These are phyloP conservation scores for Beauveria australis DNA, from an alignment of 2,329 filamentous ascomycete genomes.

Conservation along the genomic window DNA sequence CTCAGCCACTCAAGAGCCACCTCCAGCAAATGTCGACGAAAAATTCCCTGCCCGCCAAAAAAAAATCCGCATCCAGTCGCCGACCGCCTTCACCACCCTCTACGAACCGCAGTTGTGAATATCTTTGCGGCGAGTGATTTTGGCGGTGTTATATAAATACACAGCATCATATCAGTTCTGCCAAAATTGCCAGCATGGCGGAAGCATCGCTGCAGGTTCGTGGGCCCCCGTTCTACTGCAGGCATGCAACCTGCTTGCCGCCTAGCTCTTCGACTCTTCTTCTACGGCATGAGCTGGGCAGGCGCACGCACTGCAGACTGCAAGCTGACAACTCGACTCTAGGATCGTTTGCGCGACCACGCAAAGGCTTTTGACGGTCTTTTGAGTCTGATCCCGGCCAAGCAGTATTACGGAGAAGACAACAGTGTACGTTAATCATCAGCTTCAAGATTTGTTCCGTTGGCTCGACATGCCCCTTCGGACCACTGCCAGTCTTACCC, in stretches of 20 bases:
- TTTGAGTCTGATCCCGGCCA: constrained; percentile 79
- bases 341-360: constrained; percentile 51
- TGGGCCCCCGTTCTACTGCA: constrained; percentile 18
- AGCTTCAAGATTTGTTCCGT: background rate
- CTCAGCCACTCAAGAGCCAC: constrained; percentile 11
- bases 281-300: background rate
- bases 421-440: constrained; percentile 56
- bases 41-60: constrained; percentile 12
- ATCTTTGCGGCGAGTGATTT: background rate
- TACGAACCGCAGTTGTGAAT: constrained; percentile 3
- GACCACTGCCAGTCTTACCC: constrained; percentile 2
- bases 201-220: constrained; percentile 40
- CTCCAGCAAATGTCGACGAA: constrained; percentile 4
- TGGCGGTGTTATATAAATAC: background rate
- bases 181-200: constrained; percentile 26
- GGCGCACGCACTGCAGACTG: background rate
- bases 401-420: constrained; percentile 84
- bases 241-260: background rate
- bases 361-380: constrained; percentile 78
- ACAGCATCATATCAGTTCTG: background rate
- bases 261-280: background rate
- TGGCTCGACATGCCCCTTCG: constrained; percentile 4
- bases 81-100: constrained; percentile 13
- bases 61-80: constrained; percentile 13
- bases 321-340: constrained; percentile 3